Evolutionary conservation across 2,329 filamentous ascomycete species (phyloP), one percentile per base, ranked within the genome.

Genomic region (Pyrenophora tritici-repentis): DNA sequence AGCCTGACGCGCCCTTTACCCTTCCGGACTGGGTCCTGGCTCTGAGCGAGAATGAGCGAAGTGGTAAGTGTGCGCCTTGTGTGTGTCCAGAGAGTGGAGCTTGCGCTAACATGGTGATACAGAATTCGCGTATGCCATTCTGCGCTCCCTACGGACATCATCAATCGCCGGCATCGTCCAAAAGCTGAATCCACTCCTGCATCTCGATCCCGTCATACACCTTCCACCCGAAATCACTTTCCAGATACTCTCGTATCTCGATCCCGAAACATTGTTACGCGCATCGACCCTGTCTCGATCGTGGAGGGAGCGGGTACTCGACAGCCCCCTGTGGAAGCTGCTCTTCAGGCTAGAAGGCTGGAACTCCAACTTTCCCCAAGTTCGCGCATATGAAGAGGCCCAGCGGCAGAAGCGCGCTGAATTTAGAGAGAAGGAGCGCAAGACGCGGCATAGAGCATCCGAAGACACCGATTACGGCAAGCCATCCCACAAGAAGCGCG

Each of bases 221-320:
- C 83, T 99, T 0, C 94, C 94, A 0, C 86, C 90, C 20, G 94
- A 99, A 72, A 89, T 99, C 64, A 95, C 91, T 54, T 86, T 94
- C 37, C 88, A 95, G 66, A 88, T 97, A 37, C 86, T 99, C 36
- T 87, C 88, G 13, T 94, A 91, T 67, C 86, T 99, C 42, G 89
- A 92, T 47, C 88, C 91, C 1, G 73, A 85, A 22, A 94, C 91
- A 0, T 80, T 99, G 33, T 81, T 97, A 49, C 85, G 84, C 42
- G 89, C 92, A 2, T 90, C 91, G 1, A 83, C 85, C 37, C 86
- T 91, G 13, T 97, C 91, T 31, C 86, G 86, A 39, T 80, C 86
- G 57, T 99, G 94, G 93, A 87, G 92, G 56, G 81, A 83, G 14
- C 81, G 94, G 14, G 87, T 93, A 5, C 76, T 91, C 43, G 94